These are phyloP conservation scores for Darksidea phi DNA, from an alignment of 495 filamentous ascomycete genomes.

Conservation along the genomic window DNA sequence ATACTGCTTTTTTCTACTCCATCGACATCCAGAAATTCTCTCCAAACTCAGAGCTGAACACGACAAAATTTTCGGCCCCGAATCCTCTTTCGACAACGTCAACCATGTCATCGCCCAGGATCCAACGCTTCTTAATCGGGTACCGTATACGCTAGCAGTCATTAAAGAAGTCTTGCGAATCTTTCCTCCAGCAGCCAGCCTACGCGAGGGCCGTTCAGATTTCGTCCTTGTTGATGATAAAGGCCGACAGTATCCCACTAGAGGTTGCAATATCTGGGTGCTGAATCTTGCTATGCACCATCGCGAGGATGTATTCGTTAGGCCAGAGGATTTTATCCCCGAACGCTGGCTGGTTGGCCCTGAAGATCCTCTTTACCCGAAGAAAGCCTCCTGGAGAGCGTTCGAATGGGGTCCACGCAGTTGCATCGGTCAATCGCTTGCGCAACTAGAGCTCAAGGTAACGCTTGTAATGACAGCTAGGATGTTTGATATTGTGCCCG, in stretches of 20 bases:
- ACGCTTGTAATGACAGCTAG: constrained; percentile 49
- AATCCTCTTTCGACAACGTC: constrained; percentile 24
- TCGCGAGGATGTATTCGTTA: not conserved
- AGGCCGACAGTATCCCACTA: constrained; percentile 41
- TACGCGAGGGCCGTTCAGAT: constrained; percentile 28
- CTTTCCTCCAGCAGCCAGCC: constrained; percentile 20
- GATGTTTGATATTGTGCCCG: constrained; percentile 47
- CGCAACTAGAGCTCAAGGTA: constrained; percentile 36
- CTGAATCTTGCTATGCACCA: constrained; percentile 30
- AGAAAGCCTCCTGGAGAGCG: constrained; percentile 12
- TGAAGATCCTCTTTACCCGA: constrained; percentile 17
- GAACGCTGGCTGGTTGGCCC: constrained; percentile 25
- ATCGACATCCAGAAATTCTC: constrained; percentile 45
- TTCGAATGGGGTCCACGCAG: constrained; percentile 48
- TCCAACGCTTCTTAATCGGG: constrained; percentile 21
- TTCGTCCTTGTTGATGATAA: constrained; percentile 28
- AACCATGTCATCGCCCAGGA: constrained; percentile 17
- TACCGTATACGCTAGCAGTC: constrained; percentile 17
- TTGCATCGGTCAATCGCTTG: constrained; percentile 56
- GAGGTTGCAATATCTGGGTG: constrained; percentile 34
- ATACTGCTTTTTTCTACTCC: constrained; percentile 51
- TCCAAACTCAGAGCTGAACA: constrained; percentile 41
- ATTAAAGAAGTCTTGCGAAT: constrained; percentile 30
- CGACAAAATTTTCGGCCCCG: constrained; percentile 41
- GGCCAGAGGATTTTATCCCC: constrained; percentile 23